Percentiles rank a stretch among this genome's conserved stretches.
phyloP scores from a whole-genome alignment of 2,329 filamentous ascomycete species.

The Fusarium temperatum region DNA sequence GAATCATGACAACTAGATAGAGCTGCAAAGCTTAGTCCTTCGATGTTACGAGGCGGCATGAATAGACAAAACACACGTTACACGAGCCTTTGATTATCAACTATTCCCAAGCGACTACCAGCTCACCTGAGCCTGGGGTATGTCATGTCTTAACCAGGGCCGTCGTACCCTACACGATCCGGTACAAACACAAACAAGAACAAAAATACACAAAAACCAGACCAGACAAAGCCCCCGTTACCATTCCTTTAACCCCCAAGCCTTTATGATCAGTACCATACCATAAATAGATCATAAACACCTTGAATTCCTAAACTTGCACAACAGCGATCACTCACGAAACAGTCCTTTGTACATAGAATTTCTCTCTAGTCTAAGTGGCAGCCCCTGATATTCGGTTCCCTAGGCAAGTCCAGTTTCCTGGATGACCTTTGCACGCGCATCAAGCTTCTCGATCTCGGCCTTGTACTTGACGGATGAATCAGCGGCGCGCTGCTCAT shows the following conservation, averaged over 20 bases:
- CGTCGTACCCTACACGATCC: conserved; percentile 12
- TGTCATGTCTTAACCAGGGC: background rate
- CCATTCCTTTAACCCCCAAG: conserved; percentile 2
- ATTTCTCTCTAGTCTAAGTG: background rate
- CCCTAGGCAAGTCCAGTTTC: conserved; percentile 22
- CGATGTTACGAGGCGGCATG: background rate
- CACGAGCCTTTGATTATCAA: background rate
- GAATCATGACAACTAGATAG: background rate
- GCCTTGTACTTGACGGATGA: conserved; percentile 20
- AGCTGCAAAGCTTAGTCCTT: background rate
- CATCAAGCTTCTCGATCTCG: conserved; percentile 38
- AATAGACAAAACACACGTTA: background rate
- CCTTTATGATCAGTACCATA: conserved; percentile 6
- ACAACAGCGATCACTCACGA: background rate
- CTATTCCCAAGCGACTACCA: background rate
- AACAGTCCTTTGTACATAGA: background rate
- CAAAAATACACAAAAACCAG: conserved; percentile 12
- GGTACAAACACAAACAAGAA: conserved; percentile 9
- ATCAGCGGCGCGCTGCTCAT: conserved; percentile 43
- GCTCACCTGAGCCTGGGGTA: background rate
- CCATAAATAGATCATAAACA: conserved; percentile 11
- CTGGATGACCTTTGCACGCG: conserved; percentile 46
- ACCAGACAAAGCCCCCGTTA: background rate
- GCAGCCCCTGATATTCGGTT: conserved; percentile 26
- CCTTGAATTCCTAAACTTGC: background rate